Evolutionary conservation across 169 alveolate genomes (phyloP), one percentile per base, ranked within the genome.

Genomic region (Plasmodium relictum): DNA sequence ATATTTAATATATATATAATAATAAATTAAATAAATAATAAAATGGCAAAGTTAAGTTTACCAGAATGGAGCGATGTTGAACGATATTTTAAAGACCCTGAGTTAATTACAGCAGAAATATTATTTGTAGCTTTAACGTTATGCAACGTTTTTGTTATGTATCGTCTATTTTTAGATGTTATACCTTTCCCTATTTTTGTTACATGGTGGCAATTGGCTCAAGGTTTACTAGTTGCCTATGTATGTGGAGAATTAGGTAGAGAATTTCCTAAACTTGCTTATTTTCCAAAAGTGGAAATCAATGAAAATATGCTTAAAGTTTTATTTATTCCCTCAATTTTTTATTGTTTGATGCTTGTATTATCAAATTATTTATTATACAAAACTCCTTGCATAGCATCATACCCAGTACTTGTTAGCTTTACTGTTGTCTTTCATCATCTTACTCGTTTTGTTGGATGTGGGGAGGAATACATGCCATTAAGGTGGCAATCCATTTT

Each of bases 351-450:
- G 37, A 97, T 97, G 98, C 89, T 97, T 41, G 95, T 95, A 39
- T 94, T 96, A 65, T 97, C 98, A 48, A 97, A 97, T 92, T 94
- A 96, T 59, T 92, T 97, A 54, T 95, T 97, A 65, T 95, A 92
- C 65, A 95, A 95, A 74, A 94, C 98, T 39, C 98, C 98, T 9
- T 95, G 97, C 72, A 91, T 96, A 18, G 98, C 98, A 41, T 96
- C 98, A 2, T 96, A 94, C 88, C 98, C 98, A 20, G 96, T 96
- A 56, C 94, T 96, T 12, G 98, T 97, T 42, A 93, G 98, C 58
- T 97, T 97, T 68, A 97, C 98, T 2, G 98, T 97, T n/a, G 98
- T 96, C 20, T 95, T 96, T 62, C 98, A 97, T 78, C 98, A 97
- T 87, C 96, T 97, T 37, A 96, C 98, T 69, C 96, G 98, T 61